A percentile compares a stretch with the other conserved stretches of the same genome.
phyloP scores from a whole-genome alignment of 106 monocot species.

The Iris macrosiphon region DNA sequence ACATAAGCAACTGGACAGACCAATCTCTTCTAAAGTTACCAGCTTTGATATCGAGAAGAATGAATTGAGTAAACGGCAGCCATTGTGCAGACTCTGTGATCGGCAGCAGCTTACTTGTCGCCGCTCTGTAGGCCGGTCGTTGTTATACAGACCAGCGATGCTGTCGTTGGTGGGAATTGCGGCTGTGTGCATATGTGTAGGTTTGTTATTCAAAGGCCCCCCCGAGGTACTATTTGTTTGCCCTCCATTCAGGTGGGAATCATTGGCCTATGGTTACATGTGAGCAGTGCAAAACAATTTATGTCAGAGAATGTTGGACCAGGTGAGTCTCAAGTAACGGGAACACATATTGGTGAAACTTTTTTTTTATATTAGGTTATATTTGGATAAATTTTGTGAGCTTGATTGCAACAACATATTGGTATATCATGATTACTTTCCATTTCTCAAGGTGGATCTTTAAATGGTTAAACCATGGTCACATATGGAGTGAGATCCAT shows the following conservation, averaged over 20 bases:
- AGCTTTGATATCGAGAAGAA: conserved; percentile 17
- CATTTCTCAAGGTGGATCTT: too few relatives aligned
- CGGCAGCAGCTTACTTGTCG: conserved; percentile 18
- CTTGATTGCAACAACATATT: too few relatives aligned
- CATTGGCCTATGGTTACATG: conserved; percentile 30
- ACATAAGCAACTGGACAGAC: neutral
- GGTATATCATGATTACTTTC: too few relatives aligned
- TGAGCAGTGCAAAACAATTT: conserved; percentile 13
- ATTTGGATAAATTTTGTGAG: too few relatives aligned
- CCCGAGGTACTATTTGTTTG: conserved; percentile 38
- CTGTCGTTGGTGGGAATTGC: conserved; percentile 65
- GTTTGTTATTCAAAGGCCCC: conserved; percentile 47
- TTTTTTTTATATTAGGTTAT: too few relatives aligned
- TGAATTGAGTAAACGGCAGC: neutral
- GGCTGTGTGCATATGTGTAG: conserved; percentile 82
- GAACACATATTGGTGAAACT: too few relatives aligned
- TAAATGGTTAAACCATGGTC: too few relatives aligned
- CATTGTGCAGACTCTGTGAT: conserved; percentile 37
- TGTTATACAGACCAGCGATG: conserved; percentile 47
- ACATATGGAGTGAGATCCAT: too few relatives aligned
- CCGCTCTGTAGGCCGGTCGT: conserved; percentile 1
- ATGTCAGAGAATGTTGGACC: neutral
- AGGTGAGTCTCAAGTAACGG: too few relatives aligned
- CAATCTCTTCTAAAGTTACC: conserved; percentile 3
- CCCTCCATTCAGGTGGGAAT: conserved; percentile 72